These are phyloP conservation scores for Aspergillus hancockii DNA, from an alignment of 495 filamentous ascomycete genomes.

Conservation along the genomic window DNA sequence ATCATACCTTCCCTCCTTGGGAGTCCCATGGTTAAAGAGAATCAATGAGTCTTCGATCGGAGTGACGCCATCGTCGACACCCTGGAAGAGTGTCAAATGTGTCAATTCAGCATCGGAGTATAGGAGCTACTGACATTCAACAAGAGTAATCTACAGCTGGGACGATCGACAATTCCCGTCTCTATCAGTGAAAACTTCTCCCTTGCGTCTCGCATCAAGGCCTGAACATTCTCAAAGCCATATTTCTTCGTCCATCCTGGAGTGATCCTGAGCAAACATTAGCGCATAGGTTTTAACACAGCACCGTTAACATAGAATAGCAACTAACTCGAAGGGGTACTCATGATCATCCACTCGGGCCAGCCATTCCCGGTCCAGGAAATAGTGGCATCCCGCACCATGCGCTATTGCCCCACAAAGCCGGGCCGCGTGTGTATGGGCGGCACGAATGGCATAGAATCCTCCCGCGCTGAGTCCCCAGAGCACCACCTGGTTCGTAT, in stretches of 20 bases:
- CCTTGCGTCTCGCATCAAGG: conserved; percentile 60
- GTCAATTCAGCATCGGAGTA: conserved; percentile 3
- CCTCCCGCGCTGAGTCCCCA: conserved; percentile 78
- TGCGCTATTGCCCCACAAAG: conserved; percentile 66
- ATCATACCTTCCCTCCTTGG: conserved; percentile 66
- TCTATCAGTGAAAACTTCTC: conserved; percentile 74
- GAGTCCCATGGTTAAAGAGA: conserved; percentile 66
- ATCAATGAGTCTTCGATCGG: conserved; percentile 76
- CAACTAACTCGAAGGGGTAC: conserved; percentile 69
- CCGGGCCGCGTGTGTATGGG: conserved; percentile 64
- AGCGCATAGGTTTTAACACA: not conserved
- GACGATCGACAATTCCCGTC: conserved; percentile 64
- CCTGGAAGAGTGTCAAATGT: conserved; percentile 36
- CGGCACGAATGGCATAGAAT: conserved; percentile 74
- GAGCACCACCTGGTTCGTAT: conserved; percentile 60
- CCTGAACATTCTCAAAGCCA: conserved; percentile 61
- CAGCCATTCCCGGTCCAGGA: conserved; percentile 67
- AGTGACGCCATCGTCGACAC: conserved; percentile 69
- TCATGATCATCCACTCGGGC: conserved; percentile 68
- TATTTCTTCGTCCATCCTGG: conserved; percentile 70
- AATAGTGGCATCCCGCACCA: conserved; percentile 71
- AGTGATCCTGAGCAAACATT: conserved; percentile 45
- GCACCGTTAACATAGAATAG: not conserved
- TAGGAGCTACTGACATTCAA: conserved; percentile 57
- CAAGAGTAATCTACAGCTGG: conserved; percentile 63